Evolutionary conservation across 2,329 filamentous ascomycete species (phyloP), one percentile per base, ranked within the genome.

Genomic region (Botrytis medusae): DNA sequence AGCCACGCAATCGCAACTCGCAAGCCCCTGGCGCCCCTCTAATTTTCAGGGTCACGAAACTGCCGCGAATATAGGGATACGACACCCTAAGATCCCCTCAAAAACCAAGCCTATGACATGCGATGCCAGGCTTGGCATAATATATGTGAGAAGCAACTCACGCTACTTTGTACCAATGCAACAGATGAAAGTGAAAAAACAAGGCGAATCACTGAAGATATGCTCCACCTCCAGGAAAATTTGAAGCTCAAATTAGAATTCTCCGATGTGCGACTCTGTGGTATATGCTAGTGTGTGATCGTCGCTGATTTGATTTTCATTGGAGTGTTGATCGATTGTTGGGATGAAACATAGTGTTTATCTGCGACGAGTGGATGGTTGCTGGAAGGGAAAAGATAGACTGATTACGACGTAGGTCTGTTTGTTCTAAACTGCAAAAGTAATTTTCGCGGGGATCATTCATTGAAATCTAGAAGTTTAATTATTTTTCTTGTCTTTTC

Each of bases 21-120:
- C 22, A 51, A 54, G 48, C 48, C 48, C 25, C 48, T 54, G 48
- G 48, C 48, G 14, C 34, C 46, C 46, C 8, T 54, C 25, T 57
- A 57, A 29, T 42, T 29, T 71, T 40, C 42, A 63, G 44, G 69
- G 59, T 12, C n/a, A 40, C 29, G 32, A 71, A 71, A 62, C 69
- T 62, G 22, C 57, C 57, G 42, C 69, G 42, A 71, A 29, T 48
- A 62, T 54, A 22, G 54, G 29, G 29, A 37, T 48, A 20, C 25
- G 6, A 18, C 1, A 34, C 16, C 22, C 8, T 25, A 37, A 54
- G 40, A 54, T 14, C 7, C 22, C 10, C 25, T 54, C 16, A n/a
- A 16, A n/a, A 16, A 3, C n/a, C 25, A 54, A n/a, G 48, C 48
- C 48, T 54, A 54, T 54, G 48, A 14, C 25, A 51, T n/a, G 48